Base-by-base conservation (phyloP, 331 rosid species). In the Cydonia oblonga region DNA sequence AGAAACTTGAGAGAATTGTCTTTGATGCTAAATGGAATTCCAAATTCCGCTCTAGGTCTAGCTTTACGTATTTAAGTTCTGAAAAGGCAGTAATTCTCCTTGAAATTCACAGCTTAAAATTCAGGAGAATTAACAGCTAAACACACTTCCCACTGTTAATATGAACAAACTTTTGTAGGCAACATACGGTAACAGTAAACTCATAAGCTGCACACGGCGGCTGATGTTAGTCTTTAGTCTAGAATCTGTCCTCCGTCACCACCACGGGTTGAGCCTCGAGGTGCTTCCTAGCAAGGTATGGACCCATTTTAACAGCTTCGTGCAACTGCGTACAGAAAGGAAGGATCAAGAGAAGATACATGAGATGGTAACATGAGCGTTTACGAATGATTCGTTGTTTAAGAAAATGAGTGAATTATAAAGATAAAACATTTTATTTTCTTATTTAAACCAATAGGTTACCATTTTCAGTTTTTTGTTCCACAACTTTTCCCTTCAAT, bases 171-270 rank as follows among this genome's bases (percentile, higher is more conserved):
- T 57, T 22, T 22, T 15, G 64, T 32, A 16, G 5, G 19, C 66
- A 57, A 16, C 56, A 71, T 13, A 19, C 40, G 56, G 26, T 35
- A 38, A 24, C 5, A 40, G 46, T 40, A 40, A 3, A 62, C 42
- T 33, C 51, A 18, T 30, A 24, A 24, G 57, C 67, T 58, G 75
- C 20, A 58, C 15, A 25, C 49, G 26, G 28, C 25, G 42, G 68
- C 44, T 59, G 44, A 60, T 72, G 29, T 2, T 12, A 4, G 18
- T 19, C 76, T 85, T 2, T 12, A 4, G 18, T 19, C 76, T 85
- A 91, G 81, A 89, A 91, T 84, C 98, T 84, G 29, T 93, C 91
- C 6, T 96, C 98, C 12, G 96, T 93, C 88, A 38, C 77, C 74
- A 91, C 90, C 20, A 62, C 15, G 44, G 98, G 96, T 80, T 89